Conservation (phyloP, 2,329 filamentous ascomycete species). For the Colletotrichum magnum region DNA sequence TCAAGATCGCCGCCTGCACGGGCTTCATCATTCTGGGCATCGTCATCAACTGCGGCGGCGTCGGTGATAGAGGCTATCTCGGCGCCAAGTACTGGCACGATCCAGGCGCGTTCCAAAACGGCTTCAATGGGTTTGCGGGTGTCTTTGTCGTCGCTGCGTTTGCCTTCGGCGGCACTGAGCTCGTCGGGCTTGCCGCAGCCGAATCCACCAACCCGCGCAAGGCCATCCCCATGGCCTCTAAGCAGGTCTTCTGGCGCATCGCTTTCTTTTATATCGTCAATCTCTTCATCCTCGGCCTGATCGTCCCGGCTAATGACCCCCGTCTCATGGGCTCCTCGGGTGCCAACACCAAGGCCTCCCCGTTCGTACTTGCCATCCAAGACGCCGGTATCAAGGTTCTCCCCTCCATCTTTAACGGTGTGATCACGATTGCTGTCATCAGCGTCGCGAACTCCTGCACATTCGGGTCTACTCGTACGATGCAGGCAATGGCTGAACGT, state of each 20-base stretch:
- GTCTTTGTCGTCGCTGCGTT: slow-evolving; percentile 43
- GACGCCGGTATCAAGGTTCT: slow-evolving; percentile 64
- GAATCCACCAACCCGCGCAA: slow-evolving; percentile 44
- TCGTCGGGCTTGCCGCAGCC: slow-evolving; percentile 45
- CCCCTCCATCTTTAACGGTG: slow-evolving; percentile 67
- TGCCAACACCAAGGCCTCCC: slow-evolving; percentile 61
- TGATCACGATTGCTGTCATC: slow-evolving; percentile 65
- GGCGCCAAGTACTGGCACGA: slow-evolving; percentile 44
- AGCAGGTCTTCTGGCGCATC: slow-evolving; percentile 46
- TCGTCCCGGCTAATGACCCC: slow-evolving; percentile 42
- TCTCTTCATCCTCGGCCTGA: slow-evolving; percentile 44
- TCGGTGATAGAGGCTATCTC: slow-evolving; percentile 42
- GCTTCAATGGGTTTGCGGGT: slow-evolving; percentile 45
- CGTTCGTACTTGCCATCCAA: slow-evolving; percentile 66
- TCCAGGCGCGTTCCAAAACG: slow-evolving; percentile 43
- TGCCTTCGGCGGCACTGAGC: slow-evolving; percentile 44
- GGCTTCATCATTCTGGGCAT: slow-evolving; percentile 43
- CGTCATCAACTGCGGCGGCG: slow-evolving; percentile 43
- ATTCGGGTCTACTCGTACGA: slow-evolving; percentile 65
- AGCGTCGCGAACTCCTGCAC: slow-evolving; percentile 66
- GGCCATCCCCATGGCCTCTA: slow-evolving; percentile 45
- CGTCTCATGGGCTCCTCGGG: slow-evolving; percentile 47
- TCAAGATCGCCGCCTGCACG: slow-evolving; percentile 62
- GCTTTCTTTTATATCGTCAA: slow-evolving; percentile 44
- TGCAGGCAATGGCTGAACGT: slow-evolving; percentile 63